phyloP scores from a whole-genome alignment of 2,329 filamentous ascomycete species.

The Cercospora sojina region DNA sequence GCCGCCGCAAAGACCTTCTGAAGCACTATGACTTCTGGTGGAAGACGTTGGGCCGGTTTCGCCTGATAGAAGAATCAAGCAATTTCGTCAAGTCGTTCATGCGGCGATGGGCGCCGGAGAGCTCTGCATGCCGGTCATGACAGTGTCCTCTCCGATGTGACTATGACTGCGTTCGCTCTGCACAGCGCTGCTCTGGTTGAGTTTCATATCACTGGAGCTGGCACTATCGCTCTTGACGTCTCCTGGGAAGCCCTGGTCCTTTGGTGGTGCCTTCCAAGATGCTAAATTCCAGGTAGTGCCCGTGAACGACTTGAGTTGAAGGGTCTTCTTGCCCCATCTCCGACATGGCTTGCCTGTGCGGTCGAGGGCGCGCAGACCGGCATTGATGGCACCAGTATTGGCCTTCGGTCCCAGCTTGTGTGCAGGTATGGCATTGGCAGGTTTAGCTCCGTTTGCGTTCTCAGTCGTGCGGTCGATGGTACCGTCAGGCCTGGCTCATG shows the following conservation, averaged over 20 bases:
- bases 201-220: conserved; percentile 56
- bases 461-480: conserved; percentile 44
- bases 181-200: conserved; percentile 55
- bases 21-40: background rate
- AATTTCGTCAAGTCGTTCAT: background rate
- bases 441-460: conserved; percentile 13
- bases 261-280: conserved; percentile 73
- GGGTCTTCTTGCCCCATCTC: conserved; percentile 81
- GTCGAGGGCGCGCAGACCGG: conserved; percentile 88
- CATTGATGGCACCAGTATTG: conserved; percentile 96
- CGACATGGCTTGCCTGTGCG: conserved; percentile 88
- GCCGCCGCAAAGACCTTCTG: background rate
- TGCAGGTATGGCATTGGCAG: conserved; percentile 41
- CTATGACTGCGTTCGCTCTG: conserved; percentile 59
- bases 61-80: background rate
- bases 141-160: conserved; percentile 41
- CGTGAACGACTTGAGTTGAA: conserved; percentile 88
- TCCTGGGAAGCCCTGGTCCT: conserved; percentile 57
- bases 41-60: background rate
- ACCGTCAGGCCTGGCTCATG: conserved; percentile 50
- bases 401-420: conserved; percentile 95
- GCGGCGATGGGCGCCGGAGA: conserved; percentile 34
- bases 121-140: conserved; percentile 38
- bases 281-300: conserved; percentile 78
- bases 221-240: conserved; percentile 59